Conservation (phyloP, 352 stramenopile species). For the Pythium myriotylum region DNA sequence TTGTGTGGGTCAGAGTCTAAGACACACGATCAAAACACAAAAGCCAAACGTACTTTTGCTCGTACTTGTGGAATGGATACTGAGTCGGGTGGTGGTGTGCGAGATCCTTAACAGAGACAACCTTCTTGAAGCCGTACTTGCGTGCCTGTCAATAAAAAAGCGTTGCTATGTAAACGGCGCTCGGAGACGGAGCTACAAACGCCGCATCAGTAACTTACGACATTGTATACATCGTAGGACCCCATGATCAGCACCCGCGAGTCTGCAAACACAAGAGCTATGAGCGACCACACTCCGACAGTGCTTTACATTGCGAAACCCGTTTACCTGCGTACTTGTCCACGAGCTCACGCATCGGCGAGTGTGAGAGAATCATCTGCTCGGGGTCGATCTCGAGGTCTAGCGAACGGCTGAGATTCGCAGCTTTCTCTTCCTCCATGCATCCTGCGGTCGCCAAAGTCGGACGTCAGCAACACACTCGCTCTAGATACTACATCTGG, state of each 20-base stretch:
- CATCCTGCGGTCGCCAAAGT: conserved; percentile 39
- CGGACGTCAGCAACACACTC: neutral
- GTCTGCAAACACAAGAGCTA: conserved; percentile 33
- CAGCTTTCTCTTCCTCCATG: conserved; percentile 85
- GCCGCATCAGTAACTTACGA: too few species aligned
- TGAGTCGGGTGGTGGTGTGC: conserved; percentile 68
- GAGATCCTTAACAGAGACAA: conserved; percentile 75
- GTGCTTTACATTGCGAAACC: too few species aligned
- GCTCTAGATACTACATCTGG: neutral
- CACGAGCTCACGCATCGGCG: conserved; percentile 83
- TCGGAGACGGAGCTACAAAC: too few species aligned
- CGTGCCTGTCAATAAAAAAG: conserved; percentile 8
- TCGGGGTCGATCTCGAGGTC: conserved; percentile 61
- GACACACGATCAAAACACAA: neutral
- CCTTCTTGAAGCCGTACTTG: conserved; percentile 84
- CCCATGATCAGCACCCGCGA: conserved; percentile 88
- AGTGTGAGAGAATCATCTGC: conserved; percentile 89
- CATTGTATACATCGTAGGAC: conserved; percentile 77
- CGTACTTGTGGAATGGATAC: conserved; percentile 81
- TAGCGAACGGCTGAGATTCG: conserved; percentile 64
- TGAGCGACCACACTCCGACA: too few species aligned
- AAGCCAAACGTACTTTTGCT: conserved; percentile 47
- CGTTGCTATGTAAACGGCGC: neutral
- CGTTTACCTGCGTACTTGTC: conserved; percentile 60
- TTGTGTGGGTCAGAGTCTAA: neutral